phyloP scores from a whole-genome alignment of 2,329 filamentous ascomycete genomes.

The Colletotrichum phormii region DNA sequence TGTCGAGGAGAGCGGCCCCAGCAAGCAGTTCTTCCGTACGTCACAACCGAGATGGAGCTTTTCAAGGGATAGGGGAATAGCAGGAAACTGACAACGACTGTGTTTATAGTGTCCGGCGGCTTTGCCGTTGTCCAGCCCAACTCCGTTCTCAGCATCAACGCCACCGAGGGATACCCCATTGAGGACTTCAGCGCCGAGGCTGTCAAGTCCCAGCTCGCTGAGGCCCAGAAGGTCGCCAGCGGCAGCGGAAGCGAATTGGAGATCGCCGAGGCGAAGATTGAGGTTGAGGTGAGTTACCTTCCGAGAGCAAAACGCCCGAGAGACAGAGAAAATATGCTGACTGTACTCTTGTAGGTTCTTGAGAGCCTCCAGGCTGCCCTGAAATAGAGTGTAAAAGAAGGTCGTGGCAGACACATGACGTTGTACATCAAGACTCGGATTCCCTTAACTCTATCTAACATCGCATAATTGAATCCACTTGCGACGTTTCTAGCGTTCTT shows the following conservation, averaged over 20 bases:
- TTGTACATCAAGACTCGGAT: conserved; percentile 54
- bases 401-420: conserved; percentile 44
- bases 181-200: conserved; percentile 97
- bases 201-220: conserved; percentile 88
- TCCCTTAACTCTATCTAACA: conserved; percentile 38
- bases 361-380: conserved; percentile 84
- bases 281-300: conserved; percentile 82
- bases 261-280: conserved; percentile 98
- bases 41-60: conserved; percentile 43
- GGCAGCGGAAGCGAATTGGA: conserved; percentile 96
- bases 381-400: conserved; percentile 74
- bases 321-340: conserved; percentile 48
- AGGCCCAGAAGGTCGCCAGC: conserved; percentile 94
- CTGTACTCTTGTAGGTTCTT: conserved; percentile 69
- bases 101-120: conserved; percentile 85
- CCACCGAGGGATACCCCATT: conserved; percentile 92
- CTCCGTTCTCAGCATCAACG: conserved; percentile 97
- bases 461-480: conserved; percentile 39
- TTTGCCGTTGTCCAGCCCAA: conserved; percentile 97
- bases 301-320: conserved; percentile 1
- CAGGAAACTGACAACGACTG: conserved; percentile 32
- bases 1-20: conserved; percentile 87
- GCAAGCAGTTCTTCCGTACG: conserved; percentile 99
- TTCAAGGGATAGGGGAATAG: conserved; percentile 35
- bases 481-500: conserved; percentile 34